These are phyloP conservation scores for Albifimbria verrucaria DNA, from an alignment of 2,329 filamentous ascomycete species.

Conservation along the genomic window DNA sequence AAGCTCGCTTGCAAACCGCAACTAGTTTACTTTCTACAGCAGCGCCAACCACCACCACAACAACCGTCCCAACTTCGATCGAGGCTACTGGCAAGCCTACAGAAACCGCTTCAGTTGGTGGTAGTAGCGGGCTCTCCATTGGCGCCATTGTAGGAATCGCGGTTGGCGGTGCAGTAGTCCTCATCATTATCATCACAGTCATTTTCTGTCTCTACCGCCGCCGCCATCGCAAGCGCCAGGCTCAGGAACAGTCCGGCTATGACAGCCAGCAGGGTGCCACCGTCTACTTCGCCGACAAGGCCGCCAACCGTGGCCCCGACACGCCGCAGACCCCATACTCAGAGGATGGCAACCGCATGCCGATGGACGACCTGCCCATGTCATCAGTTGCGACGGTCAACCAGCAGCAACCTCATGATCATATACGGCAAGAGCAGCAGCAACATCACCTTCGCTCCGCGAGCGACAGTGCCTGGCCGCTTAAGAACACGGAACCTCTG, in stretches of 20 bases:
- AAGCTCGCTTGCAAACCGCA: too few relatives aligned
- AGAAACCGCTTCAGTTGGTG: too few relatives aligned
- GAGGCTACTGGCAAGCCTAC: too few relatives aligned
- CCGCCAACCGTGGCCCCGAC: constrained; percentile 33
- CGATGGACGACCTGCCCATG: constrained; percentile 11
- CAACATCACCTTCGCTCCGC: not conserved
- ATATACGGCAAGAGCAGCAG: not conserved
- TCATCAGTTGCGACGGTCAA: not conserved
- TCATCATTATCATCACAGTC: constrained; percentile 34
- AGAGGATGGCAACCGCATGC: constrained; percentile 32
- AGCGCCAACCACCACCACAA: too few relatives aligned
- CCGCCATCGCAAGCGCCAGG: constrained; percentile 20
- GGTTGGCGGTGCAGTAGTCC: constrained; percentile 35
- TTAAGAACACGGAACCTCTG: constrained; percentile 10
- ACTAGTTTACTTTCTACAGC: too few relatives aligned
- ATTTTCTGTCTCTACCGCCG: constrained; percentile 41
- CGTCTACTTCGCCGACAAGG: constrained; percentile 46
- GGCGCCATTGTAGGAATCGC: constrained; percentile 48
- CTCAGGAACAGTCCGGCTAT: constrained; percentile 11
- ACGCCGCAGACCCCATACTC: constrained; percentile 41
- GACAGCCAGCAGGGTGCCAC: constrained; percentile 22
- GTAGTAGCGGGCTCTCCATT: constrained; percentile 28
- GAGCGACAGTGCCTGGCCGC: not conserved
- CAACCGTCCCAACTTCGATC: too few relatives aligned
- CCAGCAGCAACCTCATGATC: not conserved